Conservation (phyloP, 257 asterid genomes). For the Cinchona pubescens region DNA sequence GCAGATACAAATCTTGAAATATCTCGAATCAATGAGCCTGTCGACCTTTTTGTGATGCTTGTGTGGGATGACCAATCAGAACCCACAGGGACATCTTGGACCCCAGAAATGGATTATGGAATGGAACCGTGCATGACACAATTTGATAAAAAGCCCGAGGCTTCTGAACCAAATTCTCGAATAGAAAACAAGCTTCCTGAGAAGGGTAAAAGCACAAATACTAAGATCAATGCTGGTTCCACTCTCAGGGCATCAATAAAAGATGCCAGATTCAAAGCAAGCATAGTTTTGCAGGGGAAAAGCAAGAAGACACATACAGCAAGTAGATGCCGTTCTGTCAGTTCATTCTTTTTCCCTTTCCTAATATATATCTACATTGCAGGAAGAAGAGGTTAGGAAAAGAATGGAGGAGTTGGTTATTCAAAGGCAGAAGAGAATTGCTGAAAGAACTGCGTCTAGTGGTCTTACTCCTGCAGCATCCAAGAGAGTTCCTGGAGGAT, state of each 20-base stretch:
- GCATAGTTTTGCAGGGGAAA: slow-evolving; percentile 33
- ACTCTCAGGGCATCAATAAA: slow-evolving; percentile 31
- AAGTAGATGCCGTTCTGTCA: slow-evolving; percentile 25
- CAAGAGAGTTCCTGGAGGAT: slow-evolving; percentile 47
- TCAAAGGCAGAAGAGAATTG: slow-evolving; percentile 72
- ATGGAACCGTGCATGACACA: slow-evolving; percentile 47
- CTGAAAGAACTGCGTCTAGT: slow-evolving; percentile 66
- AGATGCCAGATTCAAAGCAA: slow-evolving; percentile 38
- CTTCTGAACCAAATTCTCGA: slow-evolving; percentile 30
- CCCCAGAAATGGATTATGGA: slow-evolving; percentile 67
- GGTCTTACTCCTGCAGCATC: slow-evolving; percentile 33
- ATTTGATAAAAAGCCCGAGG: slow-evolving; percentile 41
- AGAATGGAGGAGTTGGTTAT: slow-evolving; percentile 57
- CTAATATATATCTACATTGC: neutral
- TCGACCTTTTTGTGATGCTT: slow-evolving; percentile 66
- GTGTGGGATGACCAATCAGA: slow-evolving; percentile 50
- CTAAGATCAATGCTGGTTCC: slow-evolving; percentile 37
- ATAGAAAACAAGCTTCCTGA: slow-evolving; percentile 31
- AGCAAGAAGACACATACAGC: slow-evolving; percentile 53
- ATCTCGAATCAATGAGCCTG: slow-evolving; percentile 45
- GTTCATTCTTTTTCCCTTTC: neutral
- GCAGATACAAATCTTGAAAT: slow-evolving; percentile 18
- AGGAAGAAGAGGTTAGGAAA: slow-evolving; percentile 79
- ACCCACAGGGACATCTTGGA: slow-evolving; percentile 53
- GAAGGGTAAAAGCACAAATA: slow-evolving; percentile 38